Evolutionary conservation across 805 yeast species (phyloP).

Genomic region (Candida sanyiensis): DNA sequence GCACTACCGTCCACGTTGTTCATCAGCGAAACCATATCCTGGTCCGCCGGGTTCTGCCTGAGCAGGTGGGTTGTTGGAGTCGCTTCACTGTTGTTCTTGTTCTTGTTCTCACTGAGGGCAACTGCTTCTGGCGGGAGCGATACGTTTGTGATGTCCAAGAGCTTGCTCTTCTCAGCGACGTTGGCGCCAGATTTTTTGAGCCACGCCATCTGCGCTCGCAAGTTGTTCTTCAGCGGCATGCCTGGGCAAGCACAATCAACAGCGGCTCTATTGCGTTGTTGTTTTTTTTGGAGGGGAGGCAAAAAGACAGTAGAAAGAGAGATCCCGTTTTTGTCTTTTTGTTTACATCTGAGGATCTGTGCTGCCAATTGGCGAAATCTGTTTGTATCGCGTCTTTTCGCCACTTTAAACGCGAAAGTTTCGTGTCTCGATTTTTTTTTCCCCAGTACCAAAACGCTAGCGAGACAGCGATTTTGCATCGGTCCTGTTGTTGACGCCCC

Average conservation of each 20-base stretch:
- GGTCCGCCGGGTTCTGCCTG: background rate
- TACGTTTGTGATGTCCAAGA: slow-evolving; percentile 13
- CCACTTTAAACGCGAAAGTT: slow-evolving; percentile 4
- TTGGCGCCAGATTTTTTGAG: slow-evolving; percentile 20
- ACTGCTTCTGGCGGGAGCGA: background rate
- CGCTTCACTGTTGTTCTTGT: background rate
- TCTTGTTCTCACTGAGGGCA: background rate
- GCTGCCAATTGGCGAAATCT: background rate
- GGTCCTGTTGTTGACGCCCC: background rate
- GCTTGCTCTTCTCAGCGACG: slow-evolving; percentile 16
- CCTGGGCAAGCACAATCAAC: too few relatives aligned
- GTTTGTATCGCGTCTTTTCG: background rate
- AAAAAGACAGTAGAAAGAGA: background rate
- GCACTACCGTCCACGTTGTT: slow-evolving; percentile 11
- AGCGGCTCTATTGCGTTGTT: background rate
- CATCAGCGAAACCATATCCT: slow-evolving; percentile 8
- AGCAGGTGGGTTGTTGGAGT: background rate
- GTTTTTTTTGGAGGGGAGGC: background rate
- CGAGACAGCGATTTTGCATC: background rate
- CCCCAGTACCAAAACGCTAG: too few relatives aligned
- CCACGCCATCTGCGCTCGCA: slow-evolving; percentile 26
- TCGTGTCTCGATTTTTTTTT: background rate
- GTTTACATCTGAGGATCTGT: background rate
- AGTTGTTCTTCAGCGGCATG: slow-evolving; percentile 24
- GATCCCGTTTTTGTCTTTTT: background rate